phyloP scores from a whole-genome alignment of 768 basidiomycete species.

The Pulveroboletus ravenelii region DNA sequence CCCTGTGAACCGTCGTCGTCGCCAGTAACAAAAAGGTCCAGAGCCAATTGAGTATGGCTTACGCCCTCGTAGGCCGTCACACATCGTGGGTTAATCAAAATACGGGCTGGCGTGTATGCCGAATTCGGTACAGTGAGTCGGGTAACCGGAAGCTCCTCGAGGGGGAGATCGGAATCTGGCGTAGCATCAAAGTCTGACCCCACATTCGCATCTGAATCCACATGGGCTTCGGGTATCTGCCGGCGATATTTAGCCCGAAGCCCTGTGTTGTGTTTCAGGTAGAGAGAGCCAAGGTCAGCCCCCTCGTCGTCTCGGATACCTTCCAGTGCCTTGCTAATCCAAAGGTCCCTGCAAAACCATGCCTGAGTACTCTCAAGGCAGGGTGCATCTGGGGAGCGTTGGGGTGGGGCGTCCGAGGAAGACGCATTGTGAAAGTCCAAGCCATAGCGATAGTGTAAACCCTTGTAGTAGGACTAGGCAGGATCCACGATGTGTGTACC shows the following conservation, averaged over 20 bases:
- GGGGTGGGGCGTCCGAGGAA: slow-evolving; percentile 46
- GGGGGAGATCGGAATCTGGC: slow-evolving; percentile 52
- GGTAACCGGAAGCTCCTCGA: slow-evolving; percentile 28
- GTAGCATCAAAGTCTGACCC: slow-evolving; percentile 89
- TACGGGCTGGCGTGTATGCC: slow-evolving; percentile 82
- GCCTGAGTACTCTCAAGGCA: slow-evolving; percentile 97
- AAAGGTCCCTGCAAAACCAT: slow-evolving; percentile 97
- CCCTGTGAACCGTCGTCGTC: slow-evolving; percentile 57
- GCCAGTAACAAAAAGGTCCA: slow-evolving; percentile 82
- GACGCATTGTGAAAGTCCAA: slow-evolving; percentile 77
- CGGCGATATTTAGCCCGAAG: slow-evolving; percentile 31
- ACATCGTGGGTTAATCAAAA: slow-evolving; percentile 93
- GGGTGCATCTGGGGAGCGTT: slow-evolving; percentile 70
- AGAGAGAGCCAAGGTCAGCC: slow-evolving; percentile 11
- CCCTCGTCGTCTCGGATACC: slow-evolving; percentile 56
- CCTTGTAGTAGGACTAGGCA: slow-evolving; percentile 90
- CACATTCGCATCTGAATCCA: slow-evolving; percentile 73
- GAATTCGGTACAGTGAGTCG: slow-evolving; percentile 76
- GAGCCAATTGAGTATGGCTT: slow-evolving; percentile 90
- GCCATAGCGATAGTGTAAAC: slow-evolving; percentile 80
- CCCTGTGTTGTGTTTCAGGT: slow-evolving; percentile 9
- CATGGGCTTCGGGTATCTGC: slow-evolving; percentile 27
- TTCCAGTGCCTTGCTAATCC: slow-evolving; percentile 83
- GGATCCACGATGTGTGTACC: slow-evolving; percentile 98
- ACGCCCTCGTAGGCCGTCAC: slow-evolving; percentile 98